These are phyloP conservation scores for Didymella keratinophila DNA, from an alignment of 2,329 filamentous ascomycete genomes.

Conservation along the genomic window DNA sequence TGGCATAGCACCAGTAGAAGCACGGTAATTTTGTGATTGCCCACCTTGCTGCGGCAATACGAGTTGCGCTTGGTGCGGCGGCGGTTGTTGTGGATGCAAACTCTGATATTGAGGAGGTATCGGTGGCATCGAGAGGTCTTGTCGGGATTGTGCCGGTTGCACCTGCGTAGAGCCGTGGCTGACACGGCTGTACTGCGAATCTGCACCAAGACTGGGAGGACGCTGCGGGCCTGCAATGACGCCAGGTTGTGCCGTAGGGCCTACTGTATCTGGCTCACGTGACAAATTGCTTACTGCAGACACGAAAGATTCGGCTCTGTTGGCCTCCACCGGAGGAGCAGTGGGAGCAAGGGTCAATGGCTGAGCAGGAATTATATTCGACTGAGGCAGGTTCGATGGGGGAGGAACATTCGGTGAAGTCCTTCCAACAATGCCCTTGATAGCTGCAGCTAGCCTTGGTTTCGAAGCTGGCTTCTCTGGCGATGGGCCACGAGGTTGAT, in stretches of 20 bases:
- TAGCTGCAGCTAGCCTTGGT: slow-evolving; percentile 51
- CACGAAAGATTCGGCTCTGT: slow-evolving; percentile 11
- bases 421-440: slow-evolving; percentile 53
- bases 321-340: slow-evolving; percentile 1
- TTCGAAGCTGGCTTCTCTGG: slow-evolving; percentile 38
- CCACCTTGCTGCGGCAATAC: slow-evolving; percentile 17
- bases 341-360: slow-evolving; percentile 1
- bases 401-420: slow-evolving; percentile 26
- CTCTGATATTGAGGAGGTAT: slow-evolving; percentile 33
- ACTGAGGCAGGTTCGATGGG: slow-evolving; percentile 6
- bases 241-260: slow-evolving; percentile 27
- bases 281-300: slow-evolving; percentile 36
- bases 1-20: slow-evolving; percentile 25
- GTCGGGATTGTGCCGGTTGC: slow-evolving; percentile 40
- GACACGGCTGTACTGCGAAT: slow-evolving; percentile 41
- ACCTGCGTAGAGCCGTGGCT: slow-evolving; percentile 42
- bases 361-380: slow-evolving; percentile 6
- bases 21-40: slow-evolving; percentile 25
- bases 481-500: slow-evolving; percentile 31
- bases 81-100: slow-evolving; percentile 24
- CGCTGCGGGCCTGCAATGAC: slow-evolving; percentile 27
- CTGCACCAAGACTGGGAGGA: slow-evolving; percentile 37
- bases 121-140: slow-evolving; percentile 38
- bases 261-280: slow-evolving; percentile 26
- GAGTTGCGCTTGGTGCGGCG: slow-evolving; percentile 11